Evolutionary conservation across 2,329 filamentous ascomycete genomes (phyloP).

Genomic region (Podosphaera xanthii): DNA sequence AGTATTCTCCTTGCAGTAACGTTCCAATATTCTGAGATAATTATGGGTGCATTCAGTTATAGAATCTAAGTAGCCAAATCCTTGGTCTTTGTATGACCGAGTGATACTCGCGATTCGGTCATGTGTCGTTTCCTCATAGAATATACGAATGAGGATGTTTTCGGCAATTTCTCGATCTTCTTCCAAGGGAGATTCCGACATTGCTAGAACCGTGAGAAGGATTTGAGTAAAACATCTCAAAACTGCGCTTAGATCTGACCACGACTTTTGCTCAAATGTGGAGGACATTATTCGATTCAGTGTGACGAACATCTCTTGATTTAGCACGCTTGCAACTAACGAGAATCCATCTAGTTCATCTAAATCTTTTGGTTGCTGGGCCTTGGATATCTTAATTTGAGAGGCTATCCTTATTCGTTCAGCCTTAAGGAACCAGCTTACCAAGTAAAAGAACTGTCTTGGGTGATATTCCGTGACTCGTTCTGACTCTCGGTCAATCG

Average conservation of each 20-base stretch:
- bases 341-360: constrained; percentile 55
- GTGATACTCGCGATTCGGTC: constrained; percentile 65
- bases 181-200: constrained; percentile 61
- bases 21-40: constrained; percentile 76
- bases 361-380: constrained; percentile 10
- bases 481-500: constrained; percentile 72
- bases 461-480: constrained; percentile 57
- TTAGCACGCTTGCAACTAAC: constrained; percentile 69
- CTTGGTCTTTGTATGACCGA: constrained; percentile 76
- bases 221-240: constrained; percentile 95
- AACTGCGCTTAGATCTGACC: constrained; percentile 65
- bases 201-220: constrained; percentile 74
- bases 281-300: constrained; percentile 65
- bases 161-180: constrained; percentile 97
- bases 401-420: constrained; percentile 49
- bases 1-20: constrained; percentile 82
- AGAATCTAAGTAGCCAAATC: constrained; percentile 80
- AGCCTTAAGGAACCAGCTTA: constrained; percentile 79
- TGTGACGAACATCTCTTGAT: constrained; percentile 84
- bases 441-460: constrained; percentile 76
- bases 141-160: constrained; percentile 90
- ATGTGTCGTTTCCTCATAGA: constrained; percentile 90
- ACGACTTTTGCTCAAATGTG: constrained; percentile 60
- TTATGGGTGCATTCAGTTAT: constrained; percentile 79
- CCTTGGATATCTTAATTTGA: constrained; percentile 29